Evolutionary conservation across 2,329 filamentous ascomycete species (phyloP).

Genomic region (Pseudocercospora ulei): DNA sequence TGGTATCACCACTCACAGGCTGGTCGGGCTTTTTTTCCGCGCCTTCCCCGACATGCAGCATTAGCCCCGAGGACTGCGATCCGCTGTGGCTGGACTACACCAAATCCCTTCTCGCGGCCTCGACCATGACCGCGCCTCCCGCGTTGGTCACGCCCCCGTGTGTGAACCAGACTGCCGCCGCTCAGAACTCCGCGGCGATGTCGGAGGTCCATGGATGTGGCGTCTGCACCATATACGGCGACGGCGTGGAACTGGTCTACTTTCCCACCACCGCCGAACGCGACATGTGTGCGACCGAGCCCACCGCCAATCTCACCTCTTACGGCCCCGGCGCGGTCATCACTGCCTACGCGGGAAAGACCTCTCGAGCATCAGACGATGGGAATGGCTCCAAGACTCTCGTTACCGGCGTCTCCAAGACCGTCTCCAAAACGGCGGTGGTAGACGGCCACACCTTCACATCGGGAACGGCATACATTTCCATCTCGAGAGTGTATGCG

Average conservation of each 20-base stretch:
- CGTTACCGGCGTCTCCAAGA: constrained; percentile 23
- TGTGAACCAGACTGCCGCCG: constrained; percentile 20
- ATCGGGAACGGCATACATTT: constrained; percentile 29
- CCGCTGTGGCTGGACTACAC: constrained; percentile 27
- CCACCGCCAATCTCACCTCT: constrained; percentile 24
- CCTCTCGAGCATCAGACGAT: constrained; percentile 13
- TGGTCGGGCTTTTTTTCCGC: constrained; percentile 14
- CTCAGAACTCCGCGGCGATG: constrained; percentile 10
- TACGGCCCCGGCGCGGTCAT: constrained; percentile 24
- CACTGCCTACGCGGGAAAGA: constrained; percentile 24
- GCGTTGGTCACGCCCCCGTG: constrained; percentile 25
- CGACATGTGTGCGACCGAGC: constrained; percentile 29
- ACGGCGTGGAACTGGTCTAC: constrained; percentile 29
- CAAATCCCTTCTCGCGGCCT: constrained; percentile 17
- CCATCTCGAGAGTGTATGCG: constrained; percentile 27
- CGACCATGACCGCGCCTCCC: constrained; percentile 18
- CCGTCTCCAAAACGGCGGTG: constrained; percentile 27
- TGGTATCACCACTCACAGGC: constrained; percentile 14
- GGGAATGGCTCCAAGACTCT: constrained; percentile 1
- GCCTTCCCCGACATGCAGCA: constrained; percentile 24
- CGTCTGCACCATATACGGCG: constrained; percentile 30
- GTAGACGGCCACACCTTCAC: constrained; percentile 28
- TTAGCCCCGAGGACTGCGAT: constrained; percentile 28
- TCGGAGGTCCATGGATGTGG: constrained; percentile 27
- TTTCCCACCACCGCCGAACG: constrained; percentile 25